These are phyloP conservation scores for Botrytis fragariae DNA, from an alignment of 2,329 filamentous ascomycete species.

Conservation along the genomic window DNA sequence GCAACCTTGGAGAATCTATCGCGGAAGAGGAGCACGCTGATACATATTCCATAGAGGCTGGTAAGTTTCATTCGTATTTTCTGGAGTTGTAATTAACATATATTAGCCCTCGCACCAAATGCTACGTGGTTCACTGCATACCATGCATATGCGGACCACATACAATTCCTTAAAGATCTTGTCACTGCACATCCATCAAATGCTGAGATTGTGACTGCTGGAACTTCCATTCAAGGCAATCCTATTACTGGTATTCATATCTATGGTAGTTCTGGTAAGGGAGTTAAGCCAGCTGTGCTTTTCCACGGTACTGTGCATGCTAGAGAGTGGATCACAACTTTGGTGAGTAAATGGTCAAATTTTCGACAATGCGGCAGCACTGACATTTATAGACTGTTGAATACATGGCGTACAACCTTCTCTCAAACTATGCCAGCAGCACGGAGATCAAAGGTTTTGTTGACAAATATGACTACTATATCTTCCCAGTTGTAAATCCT, in stretches of 20 bases:
- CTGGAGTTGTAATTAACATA: conserved; percentile 19
- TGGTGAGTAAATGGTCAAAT: conserved; percentile 28
- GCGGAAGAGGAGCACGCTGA: conserved; percentile 38
- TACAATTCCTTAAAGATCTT: conserved; percentile 49
- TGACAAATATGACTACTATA: conserved; percentile 64
- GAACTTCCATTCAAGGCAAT: conserved; percentile 48
- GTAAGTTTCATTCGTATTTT: conserved; percentile 21
- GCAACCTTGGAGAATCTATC: conserved; percentile 46
- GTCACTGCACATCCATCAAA: conserved; percentile 46
- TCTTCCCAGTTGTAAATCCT: conserved; percentile 61
- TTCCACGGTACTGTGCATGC: conserved; percentile 59
- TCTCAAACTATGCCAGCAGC: conserved; percentile 46
- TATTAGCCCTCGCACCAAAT: conserved; percentile 32
- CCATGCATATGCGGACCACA: conserved; percentile 52
- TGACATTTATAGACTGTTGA: conserved; percentile 42
- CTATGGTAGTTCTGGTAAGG: conserved; percentile 46
- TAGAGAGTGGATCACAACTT: conserved; percentile 58
- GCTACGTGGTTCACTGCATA: conserved; percentile 53
- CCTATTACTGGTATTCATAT: conserved; percentile 50
- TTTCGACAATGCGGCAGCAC: not conserved
- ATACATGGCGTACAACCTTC: conserved; percentile 51
- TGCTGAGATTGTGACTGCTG: conserved; percentile 50
- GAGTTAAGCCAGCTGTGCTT: conserved; percentile 51
- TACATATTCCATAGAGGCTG: conserved; percentile 1
- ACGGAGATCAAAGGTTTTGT: conserved; percentile 46